Percentiles rank a stretch among this genome's conserved stretches.
phyloP scores from a whole-genome alignment of 306 rosid species.

The Cicer arietinum region DNA sequence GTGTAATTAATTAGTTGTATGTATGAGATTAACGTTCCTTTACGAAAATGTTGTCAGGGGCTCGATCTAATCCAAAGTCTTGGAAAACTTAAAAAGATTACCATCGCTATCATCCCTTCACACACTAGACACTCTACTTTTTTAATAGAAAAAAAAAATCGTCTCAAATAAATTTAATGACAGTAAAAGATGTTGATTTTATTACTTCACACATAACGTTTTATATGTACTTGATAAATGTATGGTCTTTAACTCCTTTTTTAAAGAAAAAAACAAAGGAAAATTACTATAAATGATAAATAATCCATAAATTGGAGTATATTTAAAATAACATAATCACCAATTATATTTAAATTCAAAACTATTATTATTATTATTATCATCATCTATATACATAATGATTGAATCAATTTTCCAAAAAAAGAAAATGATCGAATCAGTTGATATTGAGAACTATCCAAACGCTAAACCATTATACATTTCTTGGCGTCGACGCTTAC shows the following conservation, averaged over 20 bases:
- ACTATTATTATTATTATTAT: no score
- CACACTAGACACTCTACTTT: not conserved
- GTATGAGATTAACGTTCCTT: not conserved
- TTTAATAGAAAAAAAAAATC: not conserved
- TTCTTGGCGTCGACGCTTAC: not conserved
- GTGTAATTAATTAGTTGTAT: not conserved
- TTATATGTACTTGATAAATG: no score
- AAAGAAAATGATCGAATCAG: not conserved
- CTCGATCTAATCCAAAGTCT: not conserved
- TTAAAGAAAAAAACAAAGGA: no score
- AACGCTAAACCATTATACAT: conserved; percentile 19
- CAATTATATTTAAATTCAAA: not conserved
- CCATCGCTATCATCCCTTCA: not conserved
- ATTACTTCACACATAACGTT: no score
- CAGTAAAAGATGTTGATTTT: no score
- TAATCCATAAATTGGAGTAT: not conserved
- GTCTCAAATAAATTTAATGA: not conserved
- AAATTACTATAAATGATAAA: not conserved
- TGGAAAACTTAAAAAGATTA: not conserved
- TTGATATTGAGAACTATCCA: not conserved
- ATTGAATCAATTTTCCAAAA: not conserved
- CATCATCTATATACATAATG: not conserved
- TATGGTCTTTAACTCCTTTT: no score
- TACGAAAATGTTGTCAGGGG: not conserved
- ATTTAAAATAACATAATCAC: not conserved